Evolutionary conservation across 352 stramenopile genomes (phyloP), one percentile per base, ranked within the genome.

Genomic region (Globisporangium solare): DNA sequence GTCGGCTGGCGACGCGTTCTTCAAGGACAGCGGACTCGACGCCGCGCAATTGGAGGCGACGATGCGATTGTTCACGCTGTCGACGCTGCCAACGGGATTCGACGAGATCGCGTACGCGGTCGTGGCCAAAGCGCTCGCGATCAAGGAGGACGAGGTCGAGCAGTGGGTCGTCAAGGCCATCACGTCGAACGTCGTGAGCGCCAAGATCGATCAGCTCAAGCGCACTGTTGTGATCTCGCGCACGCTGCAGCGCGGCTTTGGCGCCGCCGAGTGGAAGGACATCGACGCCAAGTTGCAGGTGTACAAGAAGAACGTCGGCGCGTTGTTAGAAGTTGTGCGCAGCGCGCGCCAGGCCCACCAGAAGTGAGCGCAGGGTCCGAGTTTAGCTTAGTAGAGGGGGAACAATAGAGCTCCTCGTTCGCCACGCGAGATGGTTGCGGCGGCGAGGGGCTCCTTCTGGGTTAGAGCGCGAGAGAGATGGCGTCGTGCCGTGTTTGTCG

Each of bases 191-290:
- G 64, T 98, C 20, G 75, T 98, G 59, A 83, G 72, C 31, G 94
- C 94, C 58, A 98, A 98, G 72, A 97, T 98, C 68, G 92, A 98
- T 72, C 94, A 98, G 67, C 73, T 98, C 54, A 75, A 82, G 52
- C 77, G 92, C 60, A 94, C 89, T 18, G 87, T 98, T 31, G 87
- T 97, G 62, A 80, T 95, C 50, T 88, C 78, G 46, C 80, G 76
- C 56, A 74, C 71, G 49, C 67, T 92, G 51, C 71, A 88, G 67
- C 81, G 83, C 43, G 70, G 80, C 39, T 98, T 98, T 62, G 88
- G 88, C 48, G 68, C 74, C 14, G 76, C 88, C 39, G 83, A 98
- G 70, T 98, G 94, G 94, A 86, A 87, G 58, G 79, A 89, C 39
- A 72, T 98, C 22, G 77, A 97, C 64, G 69, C 66, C 21, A 91